Conservation (phyloP, 202 grass and related monocot genomes). For the Schoenoplectus triqueter region DNA sequence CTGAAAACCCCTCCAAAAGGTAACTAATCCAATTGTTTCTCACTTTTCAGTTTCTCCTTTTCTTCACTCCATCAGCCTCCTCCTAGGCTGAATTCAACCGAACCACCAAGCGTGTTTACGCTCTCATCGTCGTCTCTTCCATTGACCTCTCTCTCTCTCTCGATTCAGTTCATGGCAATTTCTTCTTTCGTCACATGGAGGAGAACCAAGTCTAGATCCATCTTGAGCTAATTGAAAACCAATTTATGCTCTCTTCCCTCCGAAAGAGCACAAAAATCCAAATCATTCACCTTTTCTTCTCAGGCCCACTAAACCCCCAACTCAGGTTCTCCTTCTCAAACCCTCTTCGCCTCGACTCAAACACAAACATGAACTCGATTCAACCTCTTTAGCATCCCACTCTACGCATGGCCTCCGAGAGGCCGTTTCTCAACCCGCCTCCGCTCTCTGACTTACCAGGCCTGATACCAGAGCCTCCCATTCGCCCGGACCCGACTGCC, state of each 20-base stretch:
- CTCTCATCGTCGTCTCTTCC: background rate
- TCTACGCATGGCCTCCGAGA: constrained; percentile 48
- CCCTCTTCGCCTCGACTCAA: constrained; percentile 33
- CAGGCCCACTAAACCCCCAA: constrained; percentile 4
- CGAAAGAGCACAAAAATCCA: background rate
- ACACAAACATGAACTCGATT: constrained; percentile 37
- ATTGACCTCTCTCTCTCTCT: background rate
- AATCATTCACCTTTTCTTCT: background rate
- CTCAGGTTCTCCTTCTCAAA: background rate
- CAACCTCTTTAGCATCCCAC: background rate
- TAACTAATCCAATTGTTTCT: constrained; percentile 5
- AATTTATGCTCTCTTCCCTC: constrained; percentile 12
- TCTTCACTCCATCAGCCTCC: constrained; percentile 25
- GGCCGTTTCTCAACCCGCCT: constrained; percentile 44
- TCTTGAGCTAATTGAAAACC: background rate
- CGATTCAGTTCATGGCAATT: background rate
- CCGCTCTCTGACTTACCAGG: constrained; percentile 49
- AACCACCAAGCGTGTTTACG: background rate
- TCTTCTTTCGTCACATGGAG: background rate
- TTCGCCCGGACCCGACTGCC: constrained; percentile 43
- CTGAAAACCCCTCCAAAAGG: constrained; percentile 12
- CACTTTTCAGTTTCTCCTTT: constrained; percentile 6
- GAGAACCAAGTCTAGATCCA: background rate
- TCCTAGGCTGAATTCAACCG: background rate
- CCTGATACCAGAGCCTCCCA: constrained; percentile 49